Conservation (phyloP, 2,329 filamentous ascomycete species). For the Mollisia scopiformis region DNA sequence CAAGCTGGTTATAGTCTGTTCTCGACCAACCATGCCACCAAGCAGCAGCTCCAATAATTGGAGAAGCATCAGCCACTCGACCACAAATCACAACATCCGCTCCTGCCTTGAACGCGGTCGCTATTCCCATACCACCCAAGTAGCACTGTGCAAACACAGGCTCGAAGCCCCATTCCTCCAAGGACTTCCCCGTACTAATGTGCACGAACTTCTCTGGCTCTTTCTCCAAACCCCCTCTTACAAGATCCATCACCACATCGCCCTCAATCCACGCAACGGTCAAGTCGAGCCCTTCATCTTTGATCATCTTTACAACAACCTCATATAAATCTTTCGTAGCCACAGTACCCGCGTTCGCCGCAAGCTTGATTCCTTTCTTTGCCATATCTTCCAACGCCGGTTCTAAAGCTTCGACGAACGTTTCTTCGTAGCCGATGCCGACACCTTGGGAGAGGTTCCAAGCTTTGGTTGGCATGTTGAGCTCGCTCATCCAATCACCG, state of each 20-base stretch:
- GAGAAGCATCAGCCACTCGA: conserved; percentile 46
- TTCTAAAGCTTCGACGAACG: conserved; percentile 23
- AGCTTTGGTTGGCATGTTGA: conserved; percentile 7
- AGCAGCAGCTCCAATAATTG: conserved; percentile 41
- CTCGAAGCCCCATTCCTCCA: too few species aligned
- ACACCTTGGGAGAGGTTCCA: neutral
- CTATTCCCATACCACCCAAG: too few species aligned
- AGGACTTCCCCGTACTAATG: conserved; percentile 9
- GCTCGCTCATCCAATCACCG: conserved; percentile 9
- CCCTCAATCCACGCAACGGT: conserved; percentile 49
- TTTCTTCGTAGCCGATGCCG: conserved; percentile 7
- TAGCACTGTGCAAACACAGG: too few species aligned
- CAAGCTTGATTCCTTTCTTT: conserved; percentile 50
- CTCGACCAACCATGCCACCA: conserved; percentile 46
- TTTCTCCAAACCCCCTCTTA: neutral
- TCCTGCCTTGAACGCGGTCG: conserved; percentile 35
- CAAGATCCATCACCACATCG: conserved; percentile 42
- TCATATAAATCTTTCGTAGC: conserved; percentile 44
- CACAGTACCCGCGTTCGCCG: conserved; percentile 55
- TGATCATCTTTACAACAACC: conserved; percentile 40
- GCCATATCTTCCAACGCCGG: conserved; percentile 45
- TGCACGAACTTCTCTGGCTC: conserved; percentile 5
- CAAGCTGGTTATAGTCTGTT: conserved; percentile 39
- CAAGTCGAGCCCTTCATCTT: conserved; percentile 29
- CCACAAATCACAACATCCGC: conserved; percentile 49